These are phyloP conservation scores for Tritrichomonas foetus DNA, from an alignment of 208 protist species.

Conservation along the genomic window DNA sequence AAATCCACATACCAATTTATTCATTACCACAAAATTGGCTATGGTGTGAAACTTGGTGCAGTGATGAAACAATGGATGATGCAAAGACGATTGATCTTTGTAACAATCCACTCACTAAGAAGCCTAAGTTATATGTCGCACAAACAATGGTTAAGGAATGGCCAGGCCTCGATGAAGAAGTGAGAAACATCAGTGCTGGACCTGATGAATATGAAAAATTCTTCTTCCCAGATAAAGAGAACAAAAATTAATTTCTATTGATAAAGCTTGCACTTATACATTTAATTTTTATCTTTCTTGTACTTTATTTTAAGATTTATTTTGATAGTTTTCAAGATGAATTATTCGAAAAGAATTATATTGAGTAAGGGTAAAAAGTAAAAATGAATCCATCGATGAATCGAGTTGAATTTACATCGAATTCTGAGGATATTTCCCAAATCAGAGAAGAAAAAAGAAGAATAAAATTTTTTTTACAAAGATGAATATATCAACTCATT, in stretches of 20 bases:
- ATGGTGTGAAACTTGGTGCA: constrained; percentile 65
- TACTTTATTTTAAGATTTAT: background rate
- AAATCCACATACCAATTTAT: constrained; percentile 59
- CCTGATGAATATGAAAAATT: constrained; percentile 1
- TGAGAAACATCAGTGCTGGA: background rate
- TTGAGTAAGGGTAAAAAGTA: too few species aligned
- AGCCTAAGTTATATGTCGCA: constrained; percentile 58
- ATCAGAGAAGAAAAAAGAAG: too few species aligned
- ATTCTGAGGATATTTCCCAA: too few species aligned
- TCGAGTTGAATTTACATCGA: too few species aligned
- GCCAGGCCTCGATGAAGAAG: constrained; percentile 9
- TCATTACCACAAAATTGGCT: constrained; percentile 65
- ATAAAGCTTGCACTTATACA: background rate
- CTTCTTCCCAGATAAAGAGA: background rate
- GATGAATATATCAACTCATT: too few species aligned
- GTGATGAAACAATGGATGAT: constrained; percentile 45
- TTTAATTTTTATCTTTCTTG: background rate
- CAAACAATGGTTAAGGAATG: background rate
- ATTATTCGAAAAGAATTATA: background rate
- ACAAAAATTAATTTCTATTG: background rate
- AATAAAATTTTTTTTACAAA: too few species aligned
- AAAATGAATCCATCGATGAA: too few species aligned
- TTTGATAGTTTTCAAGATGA: background rate
- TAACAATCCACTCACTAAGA: constrained; percentile 66
- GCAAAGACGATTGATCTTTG: constrained; percentile 67